Conservation (phyloP, 169 alveolate species). For the Eimeria brunetti region DNA sequence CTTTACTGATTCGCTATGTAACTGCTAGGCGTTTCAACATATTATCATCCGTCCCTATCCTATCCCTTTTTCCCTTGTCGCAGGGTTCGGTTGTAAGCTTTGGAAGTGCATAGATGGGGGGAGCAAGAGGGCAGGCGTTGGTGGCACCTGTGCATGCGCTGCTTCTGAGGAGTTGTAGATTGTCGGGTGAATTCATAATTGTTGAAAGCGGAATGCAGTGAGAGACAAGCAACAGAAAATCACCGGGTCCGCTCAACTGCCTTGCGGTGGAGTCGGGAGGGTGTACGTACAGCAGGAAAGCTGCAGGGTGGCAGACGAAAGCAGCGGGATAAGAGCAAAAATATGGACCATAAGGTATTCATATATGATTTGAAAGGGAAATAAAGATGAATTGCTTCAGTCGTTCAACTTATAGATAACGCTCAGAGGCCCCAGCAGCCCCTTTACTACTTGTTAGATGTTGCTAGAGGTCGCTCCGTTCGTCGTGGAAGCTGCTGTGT, state of each 20-base stretch:
- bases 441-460: neutral
- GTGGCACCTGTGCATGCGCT: neutral
- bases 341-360: neutral
- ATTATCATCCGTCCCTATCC: neutral
- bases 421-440: conserved; percentile 58
- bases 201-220: neutral
- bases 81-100: neutral
- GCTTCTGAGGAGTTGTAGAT: neutral
- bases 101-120: no score
- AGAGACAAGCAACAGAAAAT: neutral
- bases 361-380: neutral
- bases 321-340: neutral
- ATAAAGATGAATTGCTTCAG: neutral
- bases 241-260: neutral
- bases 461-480: conserved; percentile 18
- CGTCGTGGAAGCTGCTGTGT: conserved; percentile 8
- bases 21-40: neutral
- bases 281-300: conserved; percentile 3
- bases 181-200: neutral
- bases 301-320: conserved; percentile 4
- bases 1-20: neutral
- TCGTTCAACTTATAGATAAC: neutral
- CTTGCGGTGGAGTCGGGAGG: neutral
- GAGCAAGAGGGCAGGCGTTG: neutral
- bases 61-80: neutral